Base-by-base conservation (phyloP, 2,329 filamentous ascomycete species). In the Hypoxylon sp. region DNA sequence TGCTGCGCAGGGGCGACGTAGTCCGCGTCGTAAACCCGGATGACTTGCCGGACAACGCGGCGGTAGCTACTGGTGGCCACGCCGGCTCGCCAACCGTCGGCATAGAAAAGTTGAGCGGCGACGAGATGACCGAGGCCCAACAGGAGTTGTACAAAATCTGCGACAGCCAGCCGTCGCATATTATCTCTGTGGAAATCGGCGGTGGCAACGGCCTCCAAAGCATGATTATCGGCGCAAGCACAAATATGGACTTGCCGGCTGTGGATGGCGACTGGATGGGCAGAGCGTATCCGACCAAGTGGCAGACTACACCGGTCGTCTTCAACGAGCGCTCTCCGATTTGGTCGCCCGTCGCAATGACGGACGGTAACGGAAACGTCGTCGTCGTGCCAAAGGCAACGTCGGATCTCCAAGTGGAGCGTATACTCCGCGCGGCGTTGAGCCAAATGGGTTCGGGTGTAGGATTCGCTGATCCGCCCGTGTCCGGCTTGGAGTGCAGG, bases 111-210 rank as follows among this genome's bases (percentile, higher is more conserved):
- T 80, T 89, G 0, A 80, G 82, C 1, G 85, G 84, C 11, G 82
- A 87, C 69, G 87, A 89, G 73, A 81, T 85, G 70, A 77, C 83
- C 40, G 75, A 86, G 50, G 79, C 83, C 2, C 83, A 85, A 62
- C 69, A 71, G 0, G 85, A 85, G 70, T 78, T 90, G 9, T 87
- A 84, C 74, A 82, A 84, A 49, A 56, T 72, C 46, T 82, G 84
- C 36, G 73, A 76, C 14, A 72, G 50, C 24, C 52, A 74, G 0
- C 82, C 85, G 20, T 84, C 87, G 18, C 85, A 86, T 36, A 84
- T 90, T 65, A 86, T 91, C 65, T 82, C 86, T 0, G 75, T 90
- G 9, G 89, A 91, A 70, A 89, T 91, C 56, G 89, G 89, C n/a
- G 89, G 89, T 5, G 84, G 83, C 3, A 91, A 91, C 67, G 88